phyloP scores from a whole-genome alignment of 1,284 basidiomycete genomes.

The Puccinia horiana region DNA sequence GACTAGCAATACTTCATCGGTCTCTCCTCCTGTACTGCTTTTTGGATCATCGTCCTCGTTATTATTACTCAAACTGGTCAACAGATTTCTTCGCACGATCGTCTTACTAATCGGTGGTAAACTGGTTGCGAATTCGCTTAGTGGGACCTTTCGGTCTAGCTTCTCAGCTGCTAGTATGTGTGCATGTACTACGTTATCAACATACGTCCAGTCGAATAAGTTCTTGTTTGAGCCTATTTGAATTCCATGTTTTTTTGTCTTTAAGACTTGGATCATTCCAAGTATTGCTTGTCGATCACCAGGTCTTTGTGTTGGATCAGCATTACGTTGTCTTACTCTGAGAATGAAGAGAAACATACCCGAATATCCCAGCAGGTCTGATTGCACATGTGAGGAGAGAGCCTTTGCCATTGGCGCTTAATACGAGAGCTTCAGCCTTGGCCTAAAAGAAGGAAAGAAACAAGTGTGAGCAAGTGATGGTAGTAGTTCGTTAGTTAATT shows the following conservation, averaged over 20 bases:
- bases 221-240: conserved; percentile 94
- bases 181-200: conserved; percentile 91
- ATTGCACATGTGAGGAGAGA: conserved; percentile 85
- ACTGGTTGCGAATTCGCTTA: conserved; percentile 64
- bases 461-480: background rate
- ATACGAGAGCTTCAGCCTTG: conserved; percentile 78
- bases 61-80: conserved; percentile 52
- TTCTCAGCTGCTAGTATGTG: conserved; percentile 91
- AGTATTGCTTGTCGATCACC: conserved; percentile 86
- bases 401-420: conserved; percentile 79
- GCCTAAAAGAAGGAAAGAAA: conserved; percentile 60
- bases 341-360: conserved; percentile 63
- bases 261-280: conserved; percentile 77
- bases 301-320: conserved; percentile 64
- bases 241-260: conserved; percentile 80
- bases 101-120: conserved; percentile 64
- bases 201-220: conserved; percentile 96
- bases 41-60: conserved; percentile 50
- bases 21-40: background rate
- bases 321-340: conserved; percentile 11
- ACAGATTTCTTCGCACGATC: conserved; percentile 52
- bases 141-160: conserved; percentile 63
- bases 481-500: background rate
- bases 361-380: conserved; percentile 94
- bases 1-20: conserved; percentile 17